Percentiles rank a stretch among this genome's conserved stretches.
phyloP scores from a whole-genome alignment of 1,139 yeast genomes.

The Pichia sp. region DNA sequence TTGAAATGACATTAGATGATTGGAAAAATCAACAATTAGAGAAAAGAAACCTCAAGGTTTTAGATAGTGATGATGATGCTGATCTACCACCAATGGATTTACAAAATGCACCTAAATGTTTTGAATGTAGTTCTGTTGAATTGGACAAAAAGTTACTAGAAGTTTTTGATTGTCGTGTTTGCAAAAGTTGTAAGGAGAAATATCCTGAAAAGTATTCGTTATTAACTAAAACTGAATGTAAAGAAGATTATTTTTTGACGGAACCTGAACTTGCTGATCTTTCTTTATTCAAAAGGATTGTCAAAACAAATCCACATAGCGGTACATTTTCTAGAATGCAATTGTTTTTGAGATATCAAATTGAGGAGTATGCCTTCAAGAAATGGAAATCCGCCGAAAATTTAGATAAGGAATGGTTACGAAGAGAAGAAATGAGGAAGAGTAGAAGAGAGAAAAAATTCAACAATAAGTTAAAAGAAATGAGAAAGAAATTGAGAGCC shows the following conservation, averaged over 20 bases:
- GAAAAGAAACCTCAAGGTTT: slow-evolving; percentile 24
- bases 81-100: slow-evolving; percentile 68
- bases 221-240: slow-evolving; percentile 91
- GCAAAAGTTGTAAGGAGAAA: slow-evolving; percentile 66
- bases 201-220: slow-evolving; percentile 84
- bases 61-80: slow-evolving; percentile 2
- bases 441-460: slow-evolving; percentile 75
- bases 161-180: slow-evolving; percentile 67
- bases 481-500: slow-evolving; percentile 88
- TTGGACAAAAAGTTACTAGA: slow-evolving; percentile 67
- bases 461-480: slow-evolving; percentile 66
- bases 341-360: slow-evolving; percentile 78
- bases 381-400: slow-evolving; percentile 94
- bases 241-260: slow-evolving; percentile 84
- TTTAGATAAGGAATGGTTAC: slow-evolving; percentile 86
- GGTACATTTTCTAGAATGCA: slow-evolving; percentile 88
- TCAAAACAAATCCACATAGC: slow-evolving; percentile 93
- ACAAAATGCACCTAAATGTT: slow-evolving; percentile 68
- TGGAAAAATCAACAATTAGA: slow-evolving; percentile 65
- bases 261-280: slow-evolving; percentile 84
- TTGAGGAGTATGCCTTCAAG: slow-evolving; percentile 84
- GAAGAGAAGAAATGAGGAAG: slow-evolving; percentile 66
- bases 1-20: slow-evolving; percentile 55
- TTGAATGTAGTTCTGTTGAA: slow-evolving; percentile 74
- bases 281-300: slow-evolving; percentile 63